Conservation (phyloP, 768 basidiomycete species). For the Termitomyces sp. region DNA sequence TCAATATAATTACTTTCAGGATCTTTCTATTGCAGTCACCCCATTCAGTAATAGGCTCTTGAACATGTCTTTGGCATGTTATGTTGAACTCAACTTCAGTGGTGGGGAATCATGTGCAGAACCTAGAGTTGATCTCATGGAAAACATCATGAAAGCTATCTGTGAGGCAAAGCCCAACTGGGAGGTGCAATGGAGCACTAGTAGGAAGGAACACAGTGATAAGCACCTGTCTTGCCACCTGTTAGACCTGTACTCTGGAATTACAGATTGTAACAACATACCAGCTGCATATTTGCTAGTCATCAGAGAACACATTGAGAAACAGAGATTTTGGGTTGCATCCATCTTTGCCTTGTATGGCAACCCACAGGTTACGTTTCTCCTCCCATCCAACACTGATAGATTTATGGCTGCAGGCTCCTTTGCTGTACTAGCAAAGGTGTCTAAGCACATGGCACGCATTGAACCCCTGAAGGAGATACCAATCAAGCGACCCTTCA, state of each 20-base stretch:
- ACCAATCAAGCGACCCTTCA: too few species aligned
- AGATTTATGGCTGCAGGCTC: too few species aligned
- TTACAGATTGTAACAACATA: neutral
- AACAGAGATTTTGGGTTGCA: too few species aligned
- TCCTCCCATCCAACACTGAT: too few species aligned
- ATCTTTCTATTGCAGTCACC: neutral
- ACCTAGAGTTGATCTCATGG: neutral
- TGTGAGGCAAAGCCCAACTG: neutral
- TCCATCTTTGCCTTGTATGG: too few species aligned
- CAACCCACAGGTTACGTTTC: too few species aligned
- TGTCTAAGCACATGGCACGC: too few species aligned
- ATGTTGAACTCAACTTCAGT: neutral
- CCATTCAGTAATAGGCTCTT: neutral
- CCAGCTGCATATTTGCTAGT: too few species aligned
- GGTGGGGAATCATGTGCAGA: neutral
- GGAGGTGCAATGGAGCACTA: neutral
- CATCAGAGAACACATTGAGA: too few species aligned
- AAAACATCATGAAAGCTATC: neutral
- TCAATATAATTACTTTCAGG: neutral
- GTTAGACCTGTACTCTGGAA: neutral
- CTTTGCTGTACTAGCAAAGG: too few species aligned
- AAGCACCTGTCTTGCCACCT: neutral
- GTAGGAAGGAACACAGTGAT: neutral
- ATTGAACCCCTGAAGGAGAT: too few species aligned
- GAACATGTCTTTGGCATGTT: neutral